These are phyloP conservation scores for Pyronema omphalodes DNA, from an alignment of 495 filamentous ascomycete genomes.

Conservation along the genomic window DNA sequence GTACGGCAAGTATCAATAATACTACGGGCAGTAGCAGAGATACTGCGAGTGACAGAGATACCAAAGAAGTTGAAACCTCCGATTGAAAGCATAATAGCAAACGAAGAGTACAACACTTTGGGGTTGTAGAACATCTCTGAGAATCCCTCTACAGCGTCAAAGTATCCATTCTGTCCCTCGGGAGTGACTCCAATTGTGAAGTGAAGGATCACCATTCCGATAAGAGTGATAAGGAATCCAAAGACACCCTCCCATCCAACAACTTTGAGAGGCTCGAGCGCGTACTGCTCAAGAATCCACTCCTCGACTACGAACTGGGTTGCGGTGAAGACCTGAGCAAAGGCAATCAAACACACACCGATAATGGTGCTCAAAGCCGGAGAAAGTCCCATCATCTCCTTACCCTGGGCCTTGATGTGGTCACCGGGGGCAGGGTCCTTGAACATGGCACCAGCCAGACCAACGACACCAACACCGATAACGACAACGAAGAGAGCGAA, in stretches of 20 bases:
- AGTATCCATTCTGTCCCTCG: constrained; percentile 62
- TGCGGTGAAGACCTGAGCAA: constrained; percentile 89
- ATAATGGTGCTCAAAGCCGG: constrained; percentile 55
- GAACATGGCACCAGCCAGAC: constrained; percentile 68
- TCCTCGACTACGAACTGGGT: constrained; percentile 94
- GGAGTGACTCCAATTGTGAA: constrained; percentile 53
- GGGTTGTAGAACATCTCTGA: constrained; percentile 51
- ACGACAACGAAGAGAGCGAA: constrained; percentile 70
- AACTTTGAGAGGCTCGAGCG: constrained; percentile 71
- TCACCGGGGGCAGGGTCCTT: constrained; percentile 34
- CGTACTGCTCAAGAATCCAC: constrained; percentile 76
- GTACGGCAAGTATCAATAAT: constrained; percentile 96
- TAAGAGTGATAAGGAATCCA: constrained; percentile 64
- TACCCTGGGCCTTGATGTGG: constrained; percentile 3
- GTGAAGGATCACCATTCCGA: constrained; percentile 67
- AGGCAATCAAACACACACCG: constrained; percentile 75
- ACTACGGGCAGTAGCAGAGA: constrained; percentile 78
- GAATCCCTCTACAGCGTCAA: constrained; percentile 74
- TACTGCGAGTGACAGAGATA: constrained; percentile 68
- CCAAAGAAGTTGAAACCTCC: constrained; percentile 99
- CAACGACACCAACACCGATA: constrained; percentile 71
- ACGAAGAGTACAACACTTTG: constrained; percentile 50
- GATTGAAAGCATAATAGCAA: constrained; percentile 93
- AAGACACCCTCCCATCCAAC: constrained; percentile 95
- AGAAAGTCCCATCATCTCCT: constrained; percentile 15